Base-by-base conservation (phyloP, 164 flowering plant species). In the Tetrastigma voinierianum region DNA sequence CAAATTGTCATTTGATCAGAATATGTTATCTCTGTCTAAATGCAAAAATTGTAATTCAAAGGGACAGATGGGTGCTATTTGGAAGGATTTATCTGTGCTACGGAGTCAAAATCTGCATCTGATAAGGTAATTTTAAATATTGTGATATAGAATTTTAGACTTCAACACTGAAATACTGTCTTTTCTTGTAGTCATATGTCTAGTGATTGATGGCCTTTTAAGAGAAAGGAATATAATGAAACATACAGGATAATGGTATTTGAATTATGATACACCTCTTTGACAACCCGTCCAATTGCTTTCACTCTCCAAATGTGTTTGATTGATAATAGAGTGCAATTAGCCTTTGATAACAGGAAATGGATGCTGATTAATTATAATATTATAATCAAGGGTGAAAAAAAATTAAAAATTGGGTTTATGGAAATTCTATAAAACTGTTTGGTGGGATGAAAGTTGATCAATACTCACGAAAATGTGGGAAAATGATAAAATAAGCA, bases 71-170 rank as follows among this genome's bases (percentile, higher is more conserved):
- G 55, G 52, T 16, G 25, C 57, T 11, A 62, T 20, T 57, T 45
- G 46, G 20, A 63, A 70, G 62, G 72, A 67, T 57, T 19, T 46
- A 21, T 40, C 73, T 44, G 19, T 21, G 46, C 62, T 66, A 47
- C 63, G 19, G 71, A 63, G 55, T 63, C 81, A 60, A 51, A 17
- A 15, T 64, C 67, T 57, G 61, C 63, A 59, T 63, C 73, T 53
- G 74, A 75, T 67, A 81, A 81, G 90, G 96, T 87, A 76, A 67
- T 8, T 48, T 32, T 32, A 4, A 32, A 7, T 7, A 44, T 0
- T 20, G 16, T 59, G 17, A 54, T 3, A 8, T 0, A 48, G 20
- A 56, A 23, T 44, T 23, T 3, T 65, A 23, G 24, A 40, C 20
- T 54, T 44, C 7, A 16, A 47, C 15, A 15, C 17, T 21, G n/a